Conservation (phyloP, 2,329 filamentous ascomycete species). For the Arthrobotrys entomopaga region DNA sequence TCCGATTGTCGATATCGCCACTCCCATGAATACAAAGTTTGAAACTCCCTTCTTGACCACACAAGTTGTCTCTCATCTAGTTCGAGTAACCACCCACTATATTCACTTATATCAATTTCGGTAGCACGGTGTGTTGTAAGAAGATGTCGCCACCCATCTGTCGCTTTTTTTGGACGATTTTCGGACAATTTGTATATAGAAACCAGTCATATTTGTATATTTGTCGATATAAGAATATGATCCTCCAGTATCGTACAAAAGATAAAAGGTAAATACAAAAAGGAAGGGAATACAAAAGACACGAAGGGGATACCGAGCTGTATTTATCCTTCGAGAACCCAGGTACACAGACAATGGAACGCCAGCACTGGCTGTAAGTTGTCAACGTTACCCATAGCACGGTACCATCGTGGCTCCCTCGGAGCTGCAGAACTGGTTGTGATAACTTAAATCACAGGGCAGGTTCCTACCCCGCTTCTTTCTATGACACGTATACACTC, state of each 20-base stretch:
- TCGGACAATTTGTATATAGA: slow-evolving; percentile 11
- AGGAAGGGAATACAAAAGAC: slow-evolving; percentile 2
- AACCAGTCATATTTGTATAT: not conserved
- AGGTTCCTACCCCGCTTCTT: slow-evolving; percentile 26
- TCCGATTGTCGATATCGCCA: slow-evolving; percentile 22
- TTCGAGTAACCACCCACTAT: not conserved
- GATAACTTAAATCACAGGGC: not conserved
- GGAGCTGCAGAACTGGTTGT: slow-evolving; percentile 20
- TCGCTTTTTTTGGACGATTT: slow-evolving; percentile 16
- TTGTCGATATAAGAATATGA: not conserved
- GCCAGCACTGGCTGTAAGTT: too few species aligned
- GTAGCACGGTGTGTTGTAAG: slow-evolving; percentile 35
- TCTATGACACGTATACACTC: slow-evolving; percentile 49
- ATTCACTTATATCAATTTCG: slow-evolving; percentile 5
- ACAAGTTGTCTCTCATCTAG: slow-evolving; percentile 1
- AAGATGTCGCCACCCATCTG: slow-evolving; percentile 12
- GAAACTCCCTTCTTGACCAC: slow-evolving; percentile 4
- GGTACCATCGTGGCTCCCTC: slow-evolving; percentile 31
- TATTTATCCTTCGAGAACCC: slow-evolving; percentile 46
- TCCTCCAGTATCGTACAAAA: slow-evolving; percentile 12
- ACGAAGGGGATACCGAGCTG: slow-evolving; percentile 49
- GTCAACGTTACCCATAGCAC: too few species aligned
- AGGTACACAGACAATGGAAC: too few species aligned
- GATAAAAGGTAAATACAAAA: slow-evolving; percentile 16
- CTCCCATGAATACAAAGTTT: slow-evolving; percentile 28